phyloP scores from a whole-genome alignment of 2,329 filamentous ascomycete species.

The Cryphonectria parasitica region DNA sequence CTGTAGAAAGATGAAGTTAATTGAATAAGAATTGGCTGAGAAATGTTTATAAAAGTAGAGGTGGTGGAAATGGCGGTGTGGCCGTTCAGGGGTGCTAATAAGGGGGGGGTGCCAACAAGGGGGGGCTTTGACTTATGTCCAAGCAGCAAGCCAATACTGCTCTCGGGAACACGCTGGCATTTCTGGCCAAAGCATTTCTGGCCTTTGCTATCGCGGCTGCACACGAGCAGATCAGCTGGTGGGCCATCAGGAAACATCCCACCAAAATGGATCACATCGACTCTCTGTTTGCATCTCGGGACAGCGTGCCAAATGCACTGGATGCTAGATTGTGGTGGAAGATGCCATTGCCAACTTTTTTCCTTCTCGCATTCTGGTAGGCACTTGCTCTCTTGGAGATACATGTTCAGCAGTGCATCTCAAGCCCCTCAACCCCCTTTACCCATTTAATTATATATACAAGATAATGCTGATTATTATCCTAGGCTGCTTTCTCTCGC shows the following conservation, averaged over 20 bases:
- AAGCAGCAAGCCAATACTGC: background rate
- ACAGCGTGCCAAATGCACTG: background rate
- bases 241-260: background rate
- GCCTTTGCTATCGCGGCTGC: background rate
- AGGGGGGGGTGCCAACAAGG: no score
- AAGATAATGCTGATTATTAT: no score
- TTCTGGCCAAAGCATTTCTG: background rate
- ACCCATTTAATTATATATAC: no score
- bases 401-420: background rate
- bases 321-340: background rate
- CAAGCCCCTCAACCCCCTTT: no score
- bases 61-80: no score
- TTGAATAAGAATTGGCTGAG: no score
- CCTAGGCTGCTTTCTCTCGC: background rate
- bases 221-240: background rate
- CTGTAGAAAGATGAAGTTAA: no score
- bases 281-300: background rate
- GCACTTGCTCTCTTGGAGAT: background rate
- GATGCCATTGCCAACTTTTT: slow-evolving; percentile 1
- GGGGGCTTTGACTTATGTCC: no score
- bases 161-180: background rate
- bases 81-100: no score
- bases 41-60: no score
- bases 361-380: background rate
- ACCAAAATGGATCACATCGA: background rate